Evolutionary conservation across 495 filamentous ascomycete species (phyloP).

Genomic region (Oidiodendron maius): DNA sequence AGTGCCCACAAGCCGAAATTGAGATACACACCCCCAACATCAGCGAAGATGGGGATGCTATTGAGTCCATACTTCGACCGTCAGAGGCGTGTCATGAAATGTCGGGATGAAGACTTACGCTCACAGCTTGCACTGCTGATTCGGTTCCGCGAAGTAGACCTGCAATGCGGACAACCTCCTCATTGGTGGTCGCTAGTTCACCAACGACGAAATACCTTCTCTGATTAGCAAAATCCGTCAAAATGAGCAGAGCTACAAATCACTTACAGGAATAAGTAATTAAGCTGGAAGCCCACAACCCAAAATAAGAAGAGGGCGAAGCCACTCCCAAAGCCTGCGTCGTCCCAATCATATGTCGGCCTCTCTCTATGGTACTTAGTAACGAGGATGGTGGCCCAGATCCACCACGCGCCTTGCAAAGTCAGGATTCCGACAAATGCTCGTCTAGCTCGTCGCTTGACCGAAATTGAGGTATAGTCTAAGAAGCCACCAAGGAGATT

Average conservation of each 20-base stretch:
- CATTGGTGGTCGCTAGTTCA: conserved; percentile 47
- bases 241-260: background rate
- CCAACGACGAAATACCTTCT: conserved; percentile 55
- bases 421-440: conserved; percentile 39
- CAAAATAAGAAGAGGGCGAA: conserved; percentile 55
- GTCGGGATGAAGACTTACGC: conserved; percentile 16
- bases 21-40: conserved; percentile 53
- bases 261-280: conserved; percentile 56
- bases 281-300: conserved; percentile 54
- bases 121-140: conserved; percentile 56
- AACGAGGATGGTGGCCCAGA: conserved; percentile 52
- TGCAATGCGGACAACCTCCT: conserved; percentile 55
- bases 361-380: conserved; percentile 43
- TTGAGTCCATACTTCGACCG: conserved; percentile 43
- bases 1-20: conserved; percentile 58
- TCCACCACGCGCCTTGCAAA: conserved; percentile 55
- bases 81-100: conserved; percentile 20
- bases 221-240: background rate
- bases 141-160: conserved; percentile 56
- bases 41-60: conserved; percentile 49
- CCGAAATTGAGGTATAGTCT: conserved; percentile 39
- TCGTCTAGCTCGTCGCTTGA: conserved; percentile 30
- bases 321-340: conserved; percentile 47
- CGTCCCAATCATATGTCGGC: conserved; percentile 52
- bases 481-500: conserved; percentile 52